Evolutionary conservation across 2,329 filamentous ascomycete species (phyloP), one percentile per base, ranked within the genome.

Genomic region (Colletotrichum siamense): DNA sequence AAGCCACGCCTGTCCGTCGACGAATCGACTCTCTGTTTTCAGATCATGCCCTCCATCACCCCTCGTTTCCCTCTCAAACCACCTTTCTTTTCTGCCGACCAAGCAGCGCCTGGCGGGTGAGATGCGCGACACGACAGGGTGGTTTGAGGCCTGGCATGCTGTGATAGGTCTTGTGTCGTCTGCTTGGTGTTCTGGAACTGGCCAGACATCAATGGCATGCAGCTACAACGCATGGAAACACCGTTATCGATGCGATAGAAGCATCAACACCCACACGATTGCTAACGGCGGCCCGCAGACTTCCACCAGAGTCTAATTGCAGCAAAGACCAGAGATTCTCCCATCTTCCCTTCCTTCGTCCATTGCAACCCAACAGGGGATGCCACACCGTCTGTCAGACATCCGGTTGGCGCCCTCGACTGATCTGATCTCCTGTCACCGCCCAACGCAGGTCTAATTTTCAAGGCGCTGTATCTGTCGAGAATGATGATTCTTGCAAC

Each of bases 151-250:
- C 63, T 44, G 39, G 26, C 28, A 61, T 10, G 7, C 28, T 28
- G n/a, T 73, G 73, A 75, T 75, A 68, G 73, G 69, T 24, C 39
- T 59, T 59, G 36, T 34, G 30, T 65, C 44, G 22, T 32, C 34
- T 63, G 30, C 39, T 59, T 26, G 39, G 30, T 44, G 32, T 73
- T 76, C 70, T 76, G 74, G 64, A 76, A 74, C 22, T 69, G 71
- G 64, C 74, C 65, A 74, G 65, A 65, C 55, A 28, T 64, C 57
- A 16, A 69, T 15, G 52, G 70, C 69, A 68, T 49, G 57, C 70
- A 65, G n/a, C 61, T 26, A 28, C 68, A 36, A 9, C 61, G 62
- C 52, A 62, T 71, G 22, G 61, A 71, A 75, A 49, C 28, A 66
- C 39, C 65, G 61, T 16, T 28, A 71, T 63, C 57, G 5, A 63